Evolutionary conservation across 306 rosid genomes (phyloP).

Genomic region (Crataegus laevigata): DNA sequence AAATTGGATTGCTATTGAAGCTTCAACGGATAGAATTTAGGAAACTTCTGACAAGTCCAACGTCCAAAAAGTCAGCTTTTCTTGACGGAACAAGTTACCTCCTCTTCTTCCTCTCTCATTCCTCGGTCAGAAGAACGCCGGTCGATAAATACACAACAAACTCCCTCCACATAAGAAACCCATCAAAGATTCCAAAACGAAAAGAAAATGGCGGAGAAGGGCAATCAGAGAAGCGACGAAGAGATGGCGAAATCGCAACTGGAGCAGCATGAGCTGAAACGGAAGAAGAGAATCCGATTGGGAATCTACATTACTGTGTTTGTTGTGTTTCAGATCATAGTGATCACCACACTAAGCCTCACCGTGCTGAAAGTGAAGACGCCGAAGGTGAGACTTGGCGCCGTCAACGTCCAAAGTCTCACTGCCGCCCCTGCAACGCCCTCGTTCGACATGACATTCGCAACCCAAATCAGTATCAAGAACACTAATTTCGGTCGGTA

Average conservation of each 20-base stretch:
- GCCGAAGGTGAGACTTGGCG: constrained; percentile 11
- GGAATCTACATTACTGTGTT: constrained; percentile 13
- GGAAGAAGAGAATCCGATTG: constrained; percentile 16
- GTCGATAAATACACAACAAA: background rate
- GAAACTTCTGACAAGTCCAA: background rate
- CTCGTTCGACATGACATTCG: constrained; percentile 1
- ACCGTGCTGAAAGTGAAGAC: constrained; percentile 15
- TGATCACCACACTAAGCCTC: constrained; percentile 1
- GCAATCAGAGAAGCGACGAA: background rate
- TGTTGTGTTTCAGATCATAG: constrained; percentile 14
- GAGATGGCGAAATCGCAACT: background rate
- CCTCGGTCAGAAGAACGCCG: background rate
- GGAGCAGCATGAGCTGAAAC: constrained; percentile 17
- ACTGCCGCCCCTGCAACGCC: background rate
- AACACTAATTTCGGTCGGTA: constrained; percentile 18
- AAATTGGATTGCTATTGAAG: background rate
- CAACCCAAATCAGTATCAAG: constrained; percentile 6
- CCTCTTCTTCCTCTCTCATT: background rate
- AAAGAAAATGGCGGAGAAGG: constrained; percentile 15
- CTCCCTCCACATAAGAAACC: background rate
- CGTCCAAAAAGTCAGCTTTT: background rate
- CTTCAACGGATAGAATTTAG: background rate
- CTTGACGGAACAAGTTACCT: background rate
- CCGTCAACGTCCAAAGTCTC: background rate
- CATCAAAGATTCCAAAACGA: background rate